Evolutionary conservation across 768 basidiomycete species (phyloP), one percentile per base, ranked within the genome.

Genomic region (Mycena leptocephala): DNA sequence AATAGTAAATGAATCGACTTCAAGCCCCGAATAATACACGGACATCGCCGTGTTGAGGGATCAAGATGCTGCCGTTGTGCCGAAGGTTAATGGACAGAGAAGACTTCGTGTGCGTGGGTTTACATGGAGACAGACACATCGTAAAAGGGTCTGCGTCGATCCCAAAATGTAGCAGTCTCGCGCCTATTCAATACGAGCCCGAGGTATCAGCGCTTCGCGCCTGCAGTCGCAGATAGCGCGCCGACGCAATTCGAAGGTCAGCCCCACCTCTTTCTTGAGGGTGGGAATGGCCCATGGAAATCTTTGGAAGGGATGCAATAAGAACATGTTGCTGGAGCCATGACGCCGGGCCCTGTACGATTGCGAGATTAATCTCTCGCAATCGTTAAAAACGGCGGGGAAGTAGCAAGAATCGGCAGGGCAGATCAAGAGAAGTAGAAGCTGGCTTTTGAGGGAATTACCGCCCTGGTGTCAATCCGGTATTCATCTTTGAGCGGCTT

Each of bases 371-470:
- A 2, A 35, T 39, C 59, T 39, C 8, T 13, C 24, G 13, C n/a
- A 4, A 9, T 9, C 16, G 28, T 20, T 61, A 37, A 61, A 66
- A 30, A 51, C 13, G n/a, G 33, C 4, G 18, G 33, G 33, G 16
- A 26, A 37, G 14, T 5, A 24, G 48, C 28, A 70, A 39, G 18
- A 70, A 18, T 14, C n/a, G n/a, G 43, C 58, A 71, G 61, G 65
- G 55, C 46, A 59, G 43, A 74, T 74, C 65, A 66, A 56, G 53
- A 55, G 71, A 72, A 73, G 55, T 2, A 18, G 63, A 72, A 72
- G 71, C 55, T 22, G 62, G 3, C 35, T n/a, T 22, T 7, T 16
- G 35, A 59, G 39, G 62, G 51, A 39, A 53, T 39, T 63, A 18
- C 51, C 32, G 51, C 37, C 26, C 26, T 46, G 35, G 11, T 41